Base-by-base conservation (phyloP, 441 rosid genomes). In the Gossypium davidsonii region DNA sequence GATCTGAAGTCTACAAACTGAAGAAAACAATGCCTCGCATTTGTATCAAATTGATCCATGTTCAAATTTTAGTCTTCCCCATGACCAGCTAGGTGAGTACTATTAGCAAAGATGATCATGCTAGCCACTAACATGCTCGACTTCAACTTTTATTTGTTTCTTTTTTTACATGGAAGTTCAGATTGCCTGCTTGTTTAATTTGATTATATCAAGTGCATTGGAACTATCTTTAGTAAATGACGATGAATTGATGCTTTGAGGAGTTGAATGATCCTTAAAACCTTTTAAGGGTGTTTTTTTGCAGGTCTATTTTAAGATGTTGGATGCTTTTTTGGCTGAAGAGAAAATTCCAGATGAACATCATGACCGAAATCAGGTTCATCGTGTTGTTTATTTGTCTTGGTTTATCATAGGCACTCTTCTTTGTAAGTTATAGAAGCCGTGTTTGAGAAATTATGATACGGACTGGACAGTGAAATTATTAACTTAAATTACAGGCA, bases 281-380 rank as follows among this genome's bases (percentile, higher is more conserved):
- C 26, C 8, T 55, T 31, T 31, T 31, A 60, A 75, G 67, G 73
- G 15, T 63, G 49, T 71, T 48, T 31, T 31, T 31, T 25, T 53
- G 53, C 84, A 94, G 95, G 97, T 88, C 63, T 91, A 88, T 76
- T 94, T 92, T 73, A 82, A 83, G 53, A 88, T 95, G 98, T 75
- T 95, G 80, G 96, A 95, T 59, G 88, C 96, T 56, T 59, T 92
- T 63, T 81, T 92, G 82, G 90, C 88, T 0, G 92, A 90, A 82
- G 96, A 91, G 76, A 86, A 85, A 78, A 84, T 88, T 79, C 97
- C 97, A 70, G 88, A 84, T 25, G 95, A 92, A 70, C 87, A 89
- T 74, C 71, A 77, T 10, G 83, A 85, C 75, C 83, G 78, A 80
- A 86, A 88, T 76, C 98, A 92, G 97, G 99, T 95, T 81, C 53